These are phyloP conservation scores for Strombidium stylifer DNA, from an alignment of 73 alveolate species.

Conservation along the genomic window DNA sequence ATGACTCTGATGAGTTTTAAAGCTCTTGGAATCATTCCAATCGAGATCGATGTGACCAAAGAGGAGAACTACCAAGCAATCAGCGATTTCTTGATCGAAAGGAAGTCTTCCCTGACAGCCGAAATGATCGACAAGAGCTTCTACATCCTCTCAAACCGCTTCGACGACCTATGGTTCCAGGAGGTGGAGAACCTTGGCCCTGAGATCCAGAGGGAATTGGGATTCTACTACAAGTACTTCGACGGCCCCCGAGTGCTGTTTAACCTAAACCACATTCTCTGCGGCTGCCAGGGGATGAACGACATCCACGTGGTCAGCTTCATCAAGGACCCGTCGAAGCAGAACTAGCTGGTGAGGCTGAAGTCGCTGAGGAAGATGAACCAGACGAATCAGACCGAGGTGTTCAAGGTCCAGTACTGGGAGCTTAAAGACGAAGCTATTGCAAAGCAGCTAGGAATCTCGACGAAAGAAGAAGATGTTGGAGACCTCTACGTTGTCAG, in stretches of 20 bases:
- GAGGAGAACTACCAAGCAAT: not conserved
- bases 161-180: constrained; percentile 69
- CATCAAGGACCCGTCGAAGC: constrained; percentile 9
- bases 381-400: constrained; percentile 52
- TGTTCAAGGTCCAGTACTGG: constrained; percentile 59
- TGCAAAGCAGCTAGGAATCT: constrained; percentile 39
- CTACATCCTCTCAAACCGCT: constrained; percentile 39
- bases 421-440: constrained; percentile 37
- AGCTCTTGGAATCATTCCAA: too few relatives aligned
- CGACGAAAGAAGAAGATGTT: not conserved
- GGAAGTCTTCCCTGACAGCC: constrained; percentile 12
- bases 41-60: too few relatives aligned
- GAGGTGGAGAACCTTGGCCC: constrained; percentile 12
- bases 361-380: constrained; percentile 51
- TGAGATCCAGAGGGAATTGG: constrained; percentile 52
- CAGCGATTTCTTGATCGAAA: constrained; percentile 16
- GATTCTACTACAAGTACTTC: constrained; percentile 47
- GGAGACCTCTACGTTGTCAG: constrained; percentile 50
- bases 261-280: constrained; percentile 35
- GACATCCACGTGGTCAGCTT: constrained; percentile 47
- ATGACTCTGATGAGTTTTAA: too few relatives aligned
- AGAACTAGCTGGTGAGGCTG: constrained; percentile 25
- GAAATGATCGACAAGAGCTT: constrained; percentile 21
- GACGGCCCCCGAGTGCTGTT: constrained; percentile 41
- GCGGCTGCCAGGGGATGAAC: constrained; percentile 25